Percentiles rank a stretch among this genome's conserved stretches.
Conservation (phyloP, 2,329 filamentous ascomycete species). For the Ophiocordyceps camponoti-floridani region DNA sequence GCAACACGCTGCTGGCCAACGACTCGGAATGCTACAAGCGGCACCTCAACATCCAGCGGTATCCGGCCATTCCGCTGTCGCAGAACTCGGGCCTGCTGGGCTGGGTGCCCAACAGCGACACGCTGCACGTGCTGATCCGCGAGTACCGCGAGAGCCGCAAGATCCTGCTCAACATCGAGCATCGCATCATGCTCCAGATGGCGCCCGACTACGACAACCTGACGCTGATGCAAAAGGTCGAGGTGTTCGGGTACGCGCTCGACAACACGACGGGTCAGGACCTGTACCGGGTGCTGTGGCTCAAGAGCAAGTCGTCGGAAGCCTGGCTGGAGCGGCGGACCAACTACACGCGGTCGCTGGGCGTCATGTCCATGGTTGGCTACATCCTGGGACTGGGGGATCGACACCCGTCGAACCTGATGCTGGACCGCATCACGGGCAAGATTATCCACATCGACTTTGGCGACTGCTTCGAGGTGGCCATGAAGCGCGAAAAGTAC, state of each 20-base stretch:
- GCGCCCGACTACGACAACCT: slow-evolving; percentile 97
- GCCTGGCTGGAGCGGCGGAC: slow-evolving; percentile 94
- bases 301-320: slow-evolving; percentile 97
- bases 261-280: slow-evolving; percentile 99
- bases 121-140: slow-evolving; percentile 85
- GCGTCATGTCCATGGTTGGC: slow-evolving; percentile 99
- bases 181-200: slow-evolving; percentile 99
- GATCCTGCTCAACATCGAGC: slow-evolving; percentile 96
- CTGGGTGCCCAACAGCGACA: slow-evolving; percentile 96
- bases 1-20: slow-evolving; percentile 84
- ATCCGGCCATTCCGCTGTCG: slow-evolving; percentile 90
- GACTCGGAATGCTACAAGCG: slow-evolving; percentile 95
- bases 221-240: slow-evolving; percentile 98
- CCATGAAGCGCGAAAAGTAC: slow-evolving; percentile 99
- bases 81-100: slow-evolving; percentile 90
- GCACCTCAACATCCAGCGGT: slow-evolving; percentile 89
- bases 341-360: slow-evolving; percentile 94
- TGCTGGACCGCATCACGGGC: slow-evolving; percentile 89
- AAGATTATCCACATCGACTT: slow-evolving; percentile 99
- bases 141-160: slow-evolving; percentile 95
- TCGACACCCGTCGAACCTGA: slow-evolving; percentile 91
- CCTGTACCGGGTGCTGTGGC: slow-evolving; percentile 91
- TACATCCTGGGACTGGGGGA: slow-evolving; percentile 96
- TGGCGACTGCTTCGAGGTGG: slow-evolving; percentile 97
- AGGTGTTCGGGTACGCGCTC: slow-evolving; percentile 96